phyloP scores from a whole-genome alignment of 805 yeast genomes.

The Nakazawaea ernobii region DNA sequence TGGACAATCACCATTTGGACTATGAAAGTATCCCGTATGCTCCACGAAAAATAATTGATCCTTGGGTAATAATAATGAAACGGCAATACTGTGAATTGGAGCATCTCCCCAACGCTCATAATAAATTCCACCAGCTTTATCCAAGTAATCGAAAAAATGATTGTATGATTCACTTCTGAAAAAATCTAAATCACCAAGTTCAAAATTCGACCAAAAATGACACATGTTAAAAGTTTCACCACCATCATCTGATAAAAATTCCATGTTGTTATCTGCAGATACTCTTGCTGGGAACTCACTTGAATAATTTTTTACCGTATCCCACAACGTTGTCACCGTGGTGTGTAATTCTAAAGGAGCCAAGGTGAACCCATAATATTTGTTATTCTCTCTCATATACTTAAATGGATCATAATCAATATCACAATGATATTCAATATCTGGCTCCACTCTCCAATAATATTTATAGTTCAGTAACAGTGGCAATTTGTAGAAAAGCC shows the following conservation, averaged over 20 bases:
- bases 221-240: conserved; percentile 44
- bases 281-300: conserved; percentile 35
- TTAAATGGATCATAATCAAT: conserved; percentile 51
- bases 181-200: conserved; percentile 45
- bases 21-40: conserved; percentile 50
- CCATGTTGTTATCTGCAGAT: conserved; percentile 41
- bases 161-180: conserved; percentile 39
- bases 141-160: conserved; percentile 39
- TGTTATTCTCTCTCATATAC: conserved; percentile 34
- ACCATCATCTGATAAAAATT: conserved; percentile 41
- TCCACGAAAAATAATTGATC: conserved; percentile 31
- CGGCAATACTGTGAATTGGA: conserved; percentile 26
- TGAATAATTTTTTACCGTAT: conserved; percentile 40
- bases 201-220: conserved; percentile 65
- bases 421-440: conserved; percentile 49
- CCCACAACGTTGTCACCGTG: conserved; percentile 49
- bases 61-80: conserved; percentile 22
- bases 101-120: conserved; percentile 59
- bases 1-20: conserved; percentile 59
- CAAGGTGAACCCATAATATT: conserved; percentile 45
- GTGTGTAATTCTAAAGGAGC: conserved; percentile 47
- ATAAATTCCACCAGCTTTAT: conserved; percentile 44
- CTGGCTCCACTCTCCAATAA: conserved; percentile 60
- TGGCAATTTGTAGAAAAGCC: conserved; percentile 47
- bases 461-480: conserved; percentile 42